phyloP scores from a whole-genome alignment of 495 filamentous ascomycete species.

The Penicillium lividum region DNA sequence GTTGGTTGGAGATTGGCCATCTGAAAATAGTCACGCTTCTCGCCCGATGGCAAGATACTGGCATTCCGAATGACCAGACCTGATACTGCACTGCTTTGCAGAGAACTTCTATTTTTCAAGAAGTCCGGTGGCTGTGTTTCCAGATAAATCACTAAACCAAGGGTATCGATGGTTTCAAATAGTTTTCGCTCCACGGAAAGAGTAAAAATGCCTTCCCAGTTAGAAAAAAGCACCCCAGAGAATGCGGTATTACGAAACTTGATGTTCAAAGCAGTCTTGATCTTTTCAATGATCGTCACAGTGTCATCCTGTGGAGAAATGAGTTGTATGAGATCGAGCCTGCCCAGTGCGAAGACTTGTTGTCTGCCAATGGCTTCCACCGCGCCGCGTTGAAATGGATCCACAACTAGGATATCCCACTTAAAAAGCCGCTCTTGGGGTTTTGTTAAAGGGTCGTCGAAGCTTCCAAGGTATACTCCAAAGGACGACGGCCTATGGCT shows the following conservation, averaged over 20 bases:
- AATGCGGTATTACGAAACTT: constrained; percentile 38
- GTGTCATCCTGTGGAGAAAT: constrained; percentile 25
- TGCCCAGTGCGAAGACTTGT: constrained; percentile 36
- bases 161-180: constrained; percentile 33
- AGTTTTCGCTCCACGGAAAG: constrained; percentile 37
- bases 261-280: constrained; percentile 32
- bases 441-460: constrained; percentile 34
- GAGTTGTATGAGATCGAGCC: constrained; percentile 42
- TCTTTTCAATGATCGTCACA: constrained; percentile 32
- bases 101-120: constrained; percentile 39
- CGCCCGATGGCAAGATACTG: constrained; percentile 47
- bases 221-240: constrained; percentile 51
- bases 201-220: constrained; percentile 44
- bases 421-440: constrained; percentile 36
- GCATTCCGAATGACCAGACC: constrained; percentile 53
- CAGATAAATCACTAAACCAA: constrained; percentile 50
- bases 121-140: constrained; percentile 52
- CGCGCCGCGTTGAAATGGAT: constrained; percentile 45
- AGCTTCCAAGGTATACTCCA: constrained; percentile 50
- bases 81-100: constrained; percentile 38
- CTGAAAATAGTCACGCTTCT: constrained; percentile 54
- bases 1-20: constrained; percentile 41
- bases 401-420: constrained; percentile 52
- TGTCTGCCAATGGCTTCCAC: constrained; percentile 33
- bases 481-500: constrained; percentile 44